Conservation (phyloP, 768 basidiomycete genomes). For the Russula sp. region DNA sequence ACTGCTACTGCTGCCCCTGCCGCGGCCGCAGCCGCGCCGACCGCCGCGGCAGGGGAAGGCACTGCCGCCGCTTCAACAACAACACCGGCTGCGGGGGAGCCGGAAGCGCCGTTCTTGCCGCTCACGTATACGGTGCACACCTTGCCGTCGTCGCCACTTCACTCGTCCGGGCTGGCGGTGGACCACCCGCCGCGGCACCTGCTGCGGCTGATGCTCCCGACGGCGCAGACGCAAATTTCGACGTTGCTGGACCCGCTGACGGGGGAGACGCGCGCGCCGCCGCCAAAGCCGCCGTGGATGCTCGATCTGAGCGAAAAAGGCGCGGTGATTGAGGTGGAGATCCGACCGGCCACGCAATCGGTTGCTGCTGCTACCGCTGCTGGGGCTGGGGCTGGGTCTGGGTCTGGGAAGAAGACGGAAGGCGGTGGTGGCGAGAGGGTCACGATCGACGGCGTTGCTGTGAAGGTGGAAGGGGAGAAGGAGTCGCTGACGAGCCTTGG, state of each 20-base stretch:
- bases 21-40: not conserved
- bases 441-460: constrained; percentile 38
- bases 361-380: constrained; percentile 12
- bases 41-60: not conserved
- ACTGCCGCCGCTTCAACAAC: not conserved
- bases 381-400: too few species aligned
- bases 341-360: constrained; percentile 39
- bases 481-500: constrained; percentile 66
- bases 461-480: constrained; percentile 62
- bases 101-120: constrained; percentile 37
- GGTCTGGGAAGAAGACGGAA: constrained; percentile 27
- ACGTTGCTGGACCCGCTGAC: constrained; percentile 79
- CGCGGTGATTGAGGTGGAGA: constrained; percentile 49
- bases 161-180: constrained; percentile 59
- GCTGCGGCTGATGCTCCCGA: constrained; percentile 72
- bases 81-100: not conserved
- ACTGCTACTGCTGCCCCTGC: not conserved
- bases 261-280: constrained; percentile 53
- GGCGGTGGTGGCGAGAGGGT: constrained; percentile 29
- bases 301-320: constrained; percentile 54
- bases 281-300: constrained; percentile 69
- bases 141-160: constrained; percentile 76
- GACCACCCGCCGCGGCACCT: constrained; percentile 62
- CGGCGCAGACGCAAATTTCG: constrained; percentile 70
- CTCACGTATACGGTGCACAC: constrained; percentile 59